These are phyloP conservation scores for Phytopythium kandeliae DNA, from an alignment of 352 stramenopile species.

Conservation along the genomic window DNA sequence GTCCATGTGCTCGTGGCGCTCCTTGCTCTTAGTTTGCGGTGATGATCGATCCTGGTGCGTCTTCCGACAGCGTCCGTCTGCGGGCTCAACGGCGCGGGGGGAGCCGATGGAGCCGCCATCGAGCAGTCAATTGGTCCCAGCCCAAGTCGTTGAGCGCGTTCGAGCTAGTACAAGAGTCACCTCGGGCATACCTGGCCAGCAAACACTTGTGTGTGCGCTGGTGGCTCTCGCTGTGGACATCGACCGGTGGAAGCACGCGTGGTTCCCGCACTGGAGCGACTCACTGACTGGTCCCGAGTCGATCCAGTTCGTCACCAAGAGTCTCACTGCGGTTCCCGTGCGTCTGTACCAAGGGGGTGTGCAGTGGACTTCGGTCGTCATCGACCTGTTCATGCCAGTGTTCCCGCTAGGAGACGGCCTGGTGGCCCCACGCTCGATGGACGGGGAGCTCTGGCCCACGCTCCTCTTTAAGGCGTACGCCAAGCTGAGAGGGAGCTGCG, in stretches of 20 bases:
- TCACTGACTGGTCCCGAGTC: neutral
- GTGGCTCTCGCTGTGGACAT: slow-evolving; percentile 15
- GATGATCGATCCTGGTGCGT: neutral
- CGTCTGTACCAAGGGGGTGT: slow-evolving; percentile 20
- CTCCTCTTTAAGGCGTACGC: slow-evolving; percentile 57
- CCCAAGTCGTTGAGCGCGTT: neutral
- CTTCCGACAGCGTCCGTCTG: too few species aligned
- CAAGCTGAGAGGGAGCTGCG: slow-evolving; percentile 46
- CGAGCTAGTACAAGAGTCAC: neutral
- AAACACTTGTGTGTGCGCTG: slow-evolving; percentile 26
- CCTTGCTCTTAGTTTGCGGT: neutral
- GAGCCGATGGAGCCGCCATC: too few species aligned
- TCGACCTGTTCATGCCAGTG: slow-evolving; percentile 40
- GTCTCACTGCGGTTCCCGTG: slow-evolving; percentile 11
- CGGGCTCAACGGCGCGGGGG: too few species aligned
- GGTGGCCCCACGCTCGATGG: slow-evolving; percentile 12
- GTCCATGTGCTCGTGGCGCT: slow-evolving; percentile 2
- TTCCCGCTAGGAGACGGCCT: slow-evolving; percentile 29
- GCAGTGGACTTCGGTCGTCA: slow-evolving; percentile 26
- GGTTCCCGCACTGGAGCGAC: slow-evolving; percentile 10
- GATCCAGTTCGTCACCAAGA: neutral
- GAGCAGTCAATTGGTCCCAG: too few species aligned
- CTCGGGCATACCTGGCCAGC: slow-evolving; percentile 23
- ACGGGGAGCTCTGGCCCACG: slow-evolving; percentile 28
- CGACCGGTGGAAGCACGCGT: slow-evolving; percentile 12